phyloP scores from a whole-genome alignment of 768 basidiomycete species.

The Russula sp. region DNA sequence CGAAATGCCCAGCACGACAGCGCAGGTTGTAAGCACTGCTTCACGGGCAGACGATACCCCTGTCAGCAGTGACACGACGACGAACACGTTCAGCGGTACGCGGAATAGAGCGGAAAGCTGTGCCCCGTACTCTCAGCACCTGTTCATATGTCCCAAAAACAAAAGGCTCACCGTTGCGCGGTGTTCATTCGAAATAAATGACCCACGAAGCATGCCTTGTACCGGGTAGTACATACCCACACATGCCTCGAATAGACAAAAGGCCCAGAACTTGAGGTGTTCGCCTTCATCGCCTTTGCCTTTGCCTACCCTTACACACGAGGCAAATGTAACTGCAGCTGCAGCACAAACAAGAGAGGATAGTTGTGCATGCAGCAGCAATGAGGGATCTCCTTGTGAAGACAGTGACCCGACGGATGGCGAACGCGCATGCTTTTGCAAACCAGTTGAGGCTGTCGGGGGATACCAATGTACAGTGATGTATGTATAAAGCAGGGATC shows the following conservation, averaged over 20 bases:
- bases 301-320: conserved; percentile 42
- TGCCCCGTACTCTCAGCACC: conserved; percentile 5
- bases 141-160: neutral
- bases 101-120: conserved; percentile 70
- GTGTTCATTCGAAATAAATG: conserved; percentile 65
- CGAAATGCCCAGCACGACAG: conserved; percentile 56
- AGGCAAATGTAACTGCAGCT: conserved; percentile 54
- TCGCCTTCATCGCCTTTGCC: conserved; percentile 38
- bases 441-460: conserved; percentile 29
- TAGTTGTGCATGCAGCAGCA: conserved; percentile 64
- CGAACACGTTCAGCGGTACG: conserved; percentile 72
- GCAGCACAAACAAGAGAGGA: conserved; percentile 60
- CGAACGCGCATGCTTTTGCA: conserved; percentile 20
- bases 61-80: conserved; percentile 63
- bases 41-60: conserved; percentile 64
- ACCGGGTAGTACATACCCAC: conserved; percentile 80
- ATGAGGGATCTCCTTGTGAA: conserved; percentile 39
- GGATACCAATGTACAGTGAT: conserved; percentile 37
- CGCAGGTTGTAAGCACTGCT: conserved; percentile 56
- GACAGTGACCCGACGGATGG: conserved; percentile 17
- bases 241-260: conserved; percentile 72
- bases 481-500: conserved; percentile 64
- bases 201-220: conserved; percentile 69
- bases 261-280: conserved; percentile 62
- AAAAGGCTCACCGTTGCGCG: conserved; percentile 60